phyloP scores from a whole-genome alignment of 352 stramenopile species.

The Globisporangium splendens region DNA sequence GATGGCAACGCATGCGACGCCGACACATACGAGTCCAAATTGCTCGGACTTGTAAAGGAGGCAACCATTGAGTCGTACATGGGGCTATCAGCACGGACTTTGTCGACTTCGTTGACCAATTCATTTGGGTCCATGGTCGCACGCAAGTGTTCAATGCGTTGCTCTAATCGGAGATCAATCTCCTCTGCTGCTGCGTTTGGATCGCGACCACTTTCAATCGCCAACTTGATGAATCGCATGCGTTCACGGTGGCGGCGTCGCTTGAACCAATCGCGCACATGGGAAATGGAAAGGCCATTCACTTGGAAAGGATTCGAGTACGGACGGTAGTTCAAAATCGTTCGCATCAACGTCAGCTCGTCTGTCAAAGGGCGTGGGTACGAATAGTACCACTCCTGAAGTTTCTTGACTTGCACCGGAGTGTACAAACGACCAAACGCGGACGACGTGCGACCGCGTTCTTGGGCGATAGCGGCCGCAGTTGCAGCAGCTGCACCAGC shows the following conservation, averaged over 20 bases:
- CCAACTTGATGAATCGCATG: constrained; percentile 72
- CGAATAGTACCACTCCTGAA: constrained; percentile 83
- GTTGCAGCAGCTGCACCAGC: constrained; percentile 59
- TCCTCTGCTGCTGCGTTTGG: constrained; percentile 63
- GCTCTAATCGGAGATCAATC: constrained; percentile 74
- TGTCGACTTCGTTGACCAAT: constrained; percentile 75
- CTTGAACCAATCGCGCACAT: constrained; percentile 87
- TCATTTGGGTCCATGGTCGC: constrained; percentile 70
- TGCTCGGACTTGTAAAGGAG: constrained; percentile 55
- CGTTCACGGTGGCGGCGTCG: constrained; percentile 74
- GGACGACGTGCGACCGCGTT: constrained; percentile 50
- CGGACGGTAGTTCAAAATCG: constrained; percentile 78
- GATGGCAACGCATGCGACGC: constrained; percentile 50
- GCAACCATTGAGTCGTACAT: constrained; percentile 62
- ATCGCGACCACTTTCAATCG: constrained; percentile 60
- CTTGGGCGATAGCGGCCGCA: constrained; percentile 67
- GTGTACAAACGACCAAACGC: constrained; percentile 55
- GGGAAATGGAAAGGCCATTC: constrained; percentile 52
- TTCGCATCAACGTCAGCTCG: constrained; percentile 81
- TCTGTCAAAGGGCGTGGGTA: constrained; percentile 75
- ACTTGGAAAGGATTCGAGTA: constrained; percentile 68
- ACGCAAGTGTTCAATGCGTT: constrained; percentile 70
- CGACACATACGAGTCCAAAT: constrained; percentile 54
- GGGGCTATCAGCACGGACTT: constrained; percentile 58
- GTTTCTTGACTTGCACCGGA: constrained; percentile 68